Evolutionary conservation across 768 basidiomycete species (phyloP), one percentile per base, ranked within the genome.

Genomic region (Cystofilobasidium capitatum): DNA sequence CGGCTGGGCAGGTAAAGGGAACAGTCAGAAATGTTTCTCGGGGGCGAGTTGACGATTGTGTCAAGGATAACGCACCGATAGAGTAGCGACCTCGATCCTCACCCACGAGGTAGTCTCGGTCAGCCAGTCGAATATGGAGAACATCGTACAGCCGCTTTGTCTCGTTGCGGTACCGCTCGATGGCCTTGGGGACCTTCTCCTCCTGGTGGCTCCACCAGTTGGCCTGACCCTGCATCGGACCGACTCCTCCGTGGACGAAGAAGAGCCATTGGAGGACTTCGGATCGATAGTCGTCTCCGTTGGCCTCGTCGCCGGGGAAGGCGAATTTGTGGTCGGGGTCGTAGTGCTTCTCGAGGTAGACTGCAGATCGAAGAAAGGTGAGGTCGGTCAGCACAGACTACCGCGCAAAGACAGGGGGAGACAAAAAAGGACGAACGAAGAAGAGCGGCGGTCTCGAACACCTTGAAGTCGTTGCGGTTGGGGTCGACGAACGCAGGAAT

Each of bases 141-240:
- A 93, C 91, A n/a, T 83, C 79, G 74, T 88, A 91, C 26, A 93
- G 81, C 31, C 92, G 83, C 72, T 83, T 85, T 3, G 88, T 88
- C 80, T 94, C 92, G 33, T 89, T 84, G 26, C 80, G 71, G 77
- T 89, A 93, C 61, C 90, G 85, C 84, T 77, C 72, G 64, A 69
- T 69, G 24, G 61, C 62, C 58, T 69, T 64, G 29, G 45, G 55
- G 12, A 88, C 80, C 66, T 86, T 82, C 71, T 86, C 86, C 1
- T 86, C 85, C 70, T 73, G 81, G n/a, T 76, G 76, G 63, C 78
- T 80, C 79, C 91, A 92, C 78, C 89, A 87, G 74, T 44, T 59
- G 17, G 31, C 9, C 13, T 61, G 59, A 24, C 26, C 87, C 79
- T 91, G 88, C 88, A 90, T 91, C n/a, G 89, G 88, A 33, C 88